Evolutionary conservation across 495 filamentous ascomycete species (phyloP), one percentile per base, ranked within the genome.

Genomic region (Bacidia rubella): DNA sequence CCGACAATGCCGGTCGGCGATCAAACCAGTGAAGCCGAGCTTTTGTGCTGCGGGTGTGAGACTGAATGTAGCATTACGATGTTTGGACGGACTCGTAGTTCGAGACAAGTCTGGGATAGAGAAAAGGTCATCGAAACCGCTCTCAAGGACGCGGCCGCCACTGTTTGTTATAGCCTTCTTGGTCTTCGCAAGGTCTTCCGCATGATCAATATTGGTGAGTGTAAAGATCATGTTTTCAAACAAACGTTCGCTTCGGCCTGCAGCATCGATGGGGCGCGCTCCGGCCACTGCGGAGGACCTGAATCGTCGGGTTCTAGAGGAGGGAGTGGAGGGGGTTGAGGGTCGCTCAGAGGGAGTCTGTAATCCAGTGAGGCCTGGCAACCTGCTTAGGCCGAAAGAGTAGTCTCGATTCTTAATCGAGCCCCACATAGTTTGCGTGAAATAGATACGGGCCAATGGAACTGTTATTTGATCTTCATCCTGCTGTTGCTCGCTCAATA

Each of bases 121-220:
- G 58, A 97, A 98, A 9, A 98, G 70, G 55, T 86, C 80, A 47
- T 93, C 83, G 58, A 98, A 96, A 0, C 88, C 88, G 40, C 77
- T 74, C 2, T 78, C 65, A 0, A 98, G 67, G 24, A 98, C 70
- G 9, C 65, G 64, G 1, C 89, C 92, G 24, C 89, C 92, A 56
- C 87, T 77, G 10, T 67, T 60, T 1, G 67, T 57, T 7, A 82
- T 80, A 48, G 74, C 65, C 19, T 72, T 71, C 21, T 75, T 73
- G 47, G 74, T 76, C 29, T 60, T 66, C 35, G 74, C 74, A 20
- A 76, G 71, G n/a, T 74, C 63, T 19, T 74, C 73, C 1, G 50
- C 24, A 20, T 40, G 29, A 5, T 49, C 49, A 49, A 77, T 74
- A 54, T 82, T 85, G 11, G 85, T 85, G 11, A 90, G 77, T 0